phyloP scores from a whole-genome alignment of 148 eudicot genomes.

The Chenopodium suecicum region DNA sequence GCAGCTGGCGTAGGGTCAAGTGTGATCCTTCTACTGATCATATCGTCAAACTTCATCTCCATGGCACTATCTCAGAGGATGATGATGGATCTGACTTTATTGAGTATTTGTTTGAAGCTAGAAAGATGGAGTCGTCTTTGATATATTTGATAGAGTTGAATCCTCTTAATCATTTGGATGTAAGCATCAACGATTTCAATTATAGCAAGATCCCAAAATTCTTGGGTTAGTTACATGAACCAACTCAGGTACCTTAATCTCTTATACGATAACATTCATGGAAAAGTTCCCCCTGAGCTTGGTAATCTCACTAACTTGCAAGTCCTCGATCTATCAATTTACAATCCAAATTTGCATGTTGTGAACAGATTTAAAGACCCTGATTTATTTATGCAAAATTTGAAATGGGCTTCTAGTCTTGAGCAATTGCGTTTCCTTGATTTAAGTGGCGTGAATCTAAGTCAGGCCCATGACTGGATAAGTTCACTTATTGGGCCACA shows the following conservation, averaged over 20 bases:
- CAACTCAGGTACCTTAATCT: constrained; percentile 21
- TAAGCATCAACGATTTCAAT: neutral
- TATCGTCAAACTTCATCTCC: constrained; percentile 1
- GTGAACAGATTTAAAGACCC: no score
- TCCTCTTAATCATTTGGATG: neutral
- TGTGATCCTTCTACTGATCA: constrained; percentile 6
- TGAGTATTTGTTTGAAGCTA: neutral
- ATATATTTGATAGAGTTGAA: neutral
- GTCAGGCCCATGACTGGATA: no score
- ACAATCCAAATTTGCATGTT: neutral
- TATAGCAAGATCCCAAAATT: neutral
- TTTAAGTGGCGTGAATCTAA: no score
- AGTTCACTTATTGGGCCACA: no score
- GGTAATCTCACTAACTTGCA: constrained; percentile 11
- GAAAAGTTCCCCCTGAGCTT: constrained; percentile 1
- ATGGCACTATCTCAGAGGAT: no score
- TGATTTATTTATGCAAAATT: no score
- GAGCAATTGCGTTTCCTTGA: no score
- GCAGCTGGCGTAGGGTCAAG: constrained; percentile 7
- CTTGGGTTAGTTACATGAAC: constrained; percentile 6
- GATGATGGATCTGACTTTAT: no score
- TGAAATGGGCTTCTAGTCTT: no score
- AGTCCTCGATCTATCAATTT: neutral
- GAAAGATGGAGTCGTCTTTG: neutral
- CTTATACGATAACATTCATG: neutral